Evolutionary conservation across 2,329 filamentous ascomycete genomes (phyloP).

Genomic region (Ascochyta clinopodiicola): DNA sequence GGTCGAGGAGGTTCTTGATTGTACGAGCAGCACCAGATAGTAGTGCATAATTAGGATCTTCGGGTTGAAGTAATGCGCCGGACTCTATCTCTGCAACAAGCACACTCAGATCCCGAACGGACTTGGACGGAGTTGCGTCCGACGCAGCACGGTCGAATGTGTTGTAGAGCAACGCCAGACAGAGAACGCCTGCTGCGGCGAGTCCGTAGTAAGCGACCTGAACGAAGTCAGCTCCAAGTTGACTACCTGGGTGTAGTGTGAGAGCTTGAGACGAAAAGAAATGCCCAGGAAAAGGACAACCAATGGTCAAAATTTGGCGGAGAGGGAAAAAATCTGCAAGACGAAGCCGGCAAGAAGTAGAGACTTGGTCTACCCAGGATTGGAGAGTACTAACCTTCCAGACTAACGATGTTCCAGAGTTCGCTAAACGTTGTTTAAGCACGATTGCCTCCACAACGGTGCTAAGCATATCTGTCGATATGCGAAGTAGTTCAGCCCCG

Average conservation of each 20-base stretch:
- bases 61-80: not conserved
- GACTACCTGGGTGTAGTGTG: no score
- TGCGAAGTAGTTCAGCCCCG: slow-evolving; percentile 27
- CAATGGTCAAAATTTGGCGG: not conserved
- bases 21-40: not conserved
- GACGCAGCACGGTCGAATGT: not conserved
- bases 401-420: slow-evolving; percentile 42
- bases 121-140: not conserved
- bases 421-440: slow-evolving; percentile 36
- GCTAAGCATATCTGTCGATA: slow-evolving; percentile 38
- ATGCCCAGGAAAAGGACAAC: no score
- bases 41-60: slow-evolving; percentile 1
- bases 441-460: slow-evolving; percentile 40
- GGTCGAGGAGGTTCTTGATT: not conserved
- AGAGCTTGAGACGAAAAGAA: no score
- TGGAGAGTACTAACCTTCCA: slow-evolving; percentile 34
- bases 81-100: not conserved
- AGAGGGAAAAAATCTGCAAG: not conserved
- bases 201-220: slow-evolving; percentile 1
- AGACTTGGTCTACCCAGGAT: no score
- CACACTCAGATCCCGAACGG: not conserved
- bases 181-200: not conserved
- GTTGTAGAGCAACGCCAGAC: not conserved
- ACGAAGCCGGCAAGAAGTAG: no score
- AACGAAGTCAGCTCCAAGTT: not conserved